A percentile compares a stretch with the other conserved stretches of the same genome.
phyloP scores from a whole-genome alignment of 116 monocot species.

The Cymodocea nodosa region DNA sequence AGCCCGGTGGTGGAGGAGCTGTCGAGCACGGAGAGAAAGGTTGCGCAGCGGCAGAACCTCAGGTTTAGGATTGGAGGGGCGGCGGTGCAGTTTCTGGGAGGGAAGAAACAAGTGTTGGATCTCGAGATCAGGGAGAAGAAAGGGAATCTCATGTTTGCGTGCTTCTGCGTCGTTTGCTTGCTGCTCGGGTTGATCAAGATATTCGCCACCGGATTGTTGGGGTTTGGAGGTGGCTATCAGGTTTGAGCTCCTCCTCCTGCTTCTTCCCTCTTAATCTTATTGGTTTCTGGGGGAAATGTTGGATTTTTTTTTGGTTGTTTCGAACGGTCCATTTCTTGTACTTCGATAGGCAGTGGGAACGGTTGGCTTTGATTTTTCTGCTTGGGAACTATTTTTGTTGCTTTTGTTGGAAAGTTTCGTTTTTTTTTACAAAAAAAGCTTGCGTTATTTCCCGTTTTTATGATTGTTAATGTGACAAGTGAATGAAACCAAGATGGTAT shows the following conservation, averaged over 20 bases:
- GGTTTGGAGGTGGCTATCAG: slow-evolving; percentile 7
- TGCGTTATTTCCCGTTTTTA: neutral
- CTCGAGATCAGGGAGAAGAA: slow-evolving; percentile 24
- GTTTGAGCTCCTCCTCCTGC: neutral
- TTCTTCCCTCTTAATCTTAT: neutral
- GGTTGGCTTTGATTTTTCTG: neutral
- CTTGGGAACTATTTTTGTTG: neutral
- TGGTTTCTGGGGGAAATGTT: neutral
- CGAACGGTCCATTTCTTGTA: neutral
- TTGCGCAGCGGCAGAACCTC: slow-evolving; percentile 8
- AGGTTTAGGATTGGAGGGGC: slow-evolving; percentile 26
- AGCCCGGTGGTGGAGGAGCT: slow-evolving; percentile 6
- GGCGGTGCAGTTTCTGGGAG: slow-evolving; percentile 26
- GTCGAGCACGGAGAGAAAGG: slow-evolving; percentile 4
- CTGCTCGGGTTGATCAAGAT: slow-evolving; percentile 61
- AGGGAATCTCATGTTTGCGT: slow-evolving; percentile 53
- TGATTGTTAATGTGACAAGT: neutral
- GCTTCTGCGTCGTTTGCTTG: slow-evolving; percentile 56
- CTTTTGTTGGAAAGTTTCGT: neutral
- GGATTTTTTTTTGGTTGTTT: neutral
- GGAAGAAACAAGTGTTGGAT: slow-evolving; percentile 13
- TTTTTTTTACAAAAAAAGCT: neutral
- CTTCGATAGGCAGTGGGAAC: neutral
- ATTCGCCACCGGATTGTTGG: slow-evolving; percentile 39
- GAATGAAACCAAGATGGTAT: too few relatives aligned